Base-by-base conservation (phyloP, 352 stramenopile genomes). In the Globisporangium apiculatum region DNA sequence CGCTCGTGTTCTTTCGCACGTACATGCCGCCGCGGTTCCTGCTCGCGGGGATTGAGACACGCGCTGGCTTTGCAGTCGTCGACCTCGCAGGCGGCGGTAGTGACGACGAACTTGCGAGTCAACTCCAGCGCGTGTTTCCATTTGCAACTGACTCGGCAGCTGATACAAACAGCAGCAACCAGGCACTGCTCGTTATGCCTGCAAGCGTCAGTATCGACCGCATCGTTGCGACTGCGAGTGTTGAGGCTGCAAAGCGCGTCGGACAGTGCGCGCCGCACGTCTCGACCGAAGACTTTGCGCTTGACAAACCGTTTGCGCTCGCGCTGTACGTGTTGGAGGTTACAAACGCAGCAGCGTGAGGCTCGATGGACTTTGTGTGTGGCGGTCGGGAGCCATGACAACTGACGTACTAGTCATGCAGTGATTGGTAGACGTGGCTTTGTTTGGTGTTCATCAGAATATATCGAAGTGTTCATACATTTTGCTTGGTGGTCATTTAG, bases 11-110 rank as follows among this genome's bases (percentile, higher is more conserved):
- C 63, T 80, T 72, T 53, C 87, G 78, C 63, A 90, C 76, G 10
- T 92, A 92, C 64, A 92, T 92, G 80, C 83, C 83, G 1, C 83
- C 83, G 31, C 83, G 83, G 10, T 92, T 90, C 57, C 65, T 83
- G n/a, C 68, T 88, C n/a, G 56, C 68, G 7, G 69, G 69, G 3
- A 57, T 74, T 47, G 10, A 15, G 15, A 10, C 41, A 1, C 55
- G 11, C 4, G 46, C 60, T 18, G n/a, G 55, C 14, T 81, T 89
- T 48, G 61, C 72, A 9, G 43, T 89, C 35, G 55, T 86, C 15
- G 79, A 89, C 66, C 58, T 87, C 0, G 76, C 73, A 36, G 76
- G 79, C 7, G 66, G 61, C 10, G 69, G 61, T 36, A 55, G 12
- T 35, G 53, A 11, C 11, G 10, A 49, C 7, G 17, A 53, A 5